Evolutionary conservation across 176 grass and related monocot species (phyloP).

Genomic region (Musa acuminata): DNA sequence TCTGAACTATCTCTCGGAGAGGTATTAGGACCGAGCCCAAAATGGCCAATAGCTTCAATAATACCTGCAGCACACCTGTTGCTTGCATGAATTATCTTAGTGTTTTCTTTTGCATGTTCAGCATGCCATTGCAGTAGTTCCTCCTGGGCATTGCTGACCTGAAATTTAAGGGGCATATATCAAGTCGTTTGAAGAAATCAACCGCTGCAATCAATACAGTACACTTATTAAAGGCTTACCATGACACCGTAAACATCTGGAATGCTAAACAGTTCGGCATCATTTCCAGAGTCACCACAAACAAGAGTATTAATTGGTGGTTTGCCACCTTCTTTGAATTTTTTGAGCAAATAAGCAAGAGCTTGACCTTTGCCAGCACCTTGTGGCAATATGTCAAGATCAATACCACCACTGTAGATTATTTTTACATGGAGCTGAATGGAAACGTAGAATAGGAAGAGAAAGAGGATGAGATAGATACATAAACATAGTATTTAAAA

Average conservation of each 20-base stretch:
- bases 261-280: slow-evolving; percentile 80
- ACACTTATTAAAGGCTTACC: slow-evolving; percentile 38
- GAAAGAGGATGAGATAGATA: slow-evolving; percentile 4
- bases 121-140: slow-evolving; percentile 79
- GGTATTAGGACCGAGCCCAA: slow-evolving; percentile 54
- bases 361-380: slow-evolving; percentile 88
- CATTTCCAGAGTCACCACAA: slow-evolving; percentile 88
- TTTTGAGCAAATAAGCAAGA: slow-evolving; percentile 70
- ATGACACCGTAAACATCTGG: slow-evolving; percentile 67
- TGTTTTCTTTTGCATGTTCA: slow-evolving; percentile 48
- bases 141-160: slow-evolving; percentile 87
- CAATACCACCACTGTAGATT: slow-evolving; percentile 66
- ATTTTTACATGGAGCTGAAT: slow-evolving; percentile 84
- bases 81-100: slow-evolving; percentile 61
- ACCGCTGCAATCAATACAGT: no score
- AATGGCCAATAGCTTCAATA: slow-evolving; percentile 63
- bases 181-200: background rate
- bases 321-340: slow-evolving; percentile 51
- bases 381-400: slow-evolving; percentile 65
- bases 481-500: background rate
- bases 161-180: slow-evolving; percentile 2
- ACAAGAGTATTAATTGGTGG: slow-evolving; percentile 66
- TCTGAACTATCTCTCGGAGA: slow-evolving; percentile 51
- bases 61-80: slow-evolving; percentile 73
- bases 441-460: slow-evolving; percentile 2